A percentile compares a stretch with the other conserved stretches of the same genome.
Conservation (phyloP, 2,329 filamentous ascomycete genomes). For the Periconia sp. region DNA sequence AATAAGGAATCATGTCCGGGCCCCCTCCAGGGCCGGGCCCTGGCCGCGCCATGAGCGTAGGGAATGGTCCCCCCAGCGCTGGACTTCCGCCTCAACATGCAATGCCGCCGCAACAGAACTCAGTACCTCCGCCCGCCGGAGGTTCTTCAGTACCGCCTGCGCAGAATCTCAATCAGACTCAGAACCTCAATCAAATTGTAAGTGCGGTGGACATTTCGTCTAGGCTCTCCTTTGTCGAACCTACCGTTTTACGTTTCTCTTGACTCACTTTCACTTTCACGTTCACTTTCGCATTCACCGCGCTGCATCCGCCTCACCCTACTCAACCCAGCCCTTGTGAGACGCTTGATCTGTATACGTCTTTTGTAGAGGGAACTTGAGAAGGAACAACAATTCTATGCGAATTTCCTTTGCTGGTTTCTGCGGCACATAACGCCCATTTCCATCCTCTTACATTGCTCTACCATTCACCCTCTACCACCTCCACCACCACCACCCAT, state of each 20-base stretch:
- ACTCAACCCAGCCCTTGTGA: neutral
- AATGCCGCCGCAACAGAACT: slow-evolving; percentile 52
- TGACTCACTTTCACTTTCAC: neutral
- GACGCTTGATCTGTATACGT: too few relatives aligned
- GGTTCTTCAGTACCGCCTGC: slow-evolving; percentile 60
- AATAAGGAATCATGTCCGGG: slow-evolving; percentile 34
- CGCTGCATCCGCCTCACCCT: neutral
- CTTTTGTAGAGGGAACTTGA: too few relatives aligned
- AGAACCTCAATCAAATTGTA: slow-evolving; percentile 95
- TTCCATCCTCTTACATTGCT: too few relatives aligned
- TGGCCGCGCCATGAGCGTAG: slow-evolving; percentile 43
- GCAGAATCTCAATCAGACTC: slow-evolving; percentile 93
- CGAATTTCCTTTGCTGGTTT: too few relatives aligned
- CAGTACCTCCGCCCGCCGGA: slow-evolving; percentile 51
- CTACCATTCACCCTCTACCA: too few relatives aligned
- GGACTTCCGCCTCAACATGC: slow-evolving; percentile 44
- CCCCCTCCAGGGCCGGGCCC: slow-evolving; percentile 39
- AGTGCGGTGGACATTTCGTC: slow-evolving; percentile 45
- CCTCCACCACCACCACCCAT: too few relatives aligned
- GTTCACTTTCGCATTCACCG: neutral
- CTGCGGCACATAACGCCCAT: too few relatives aligned
- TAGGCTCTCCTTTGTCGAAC: neutral
- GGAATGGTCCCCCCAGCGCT: slow-evolving; percentile 45
- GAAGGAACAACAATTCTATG: too few relatives aligned
- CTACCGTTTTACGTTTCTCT: neutral